Evolutionary conservation across 2,329 filamentous ascomycete genomes (phyloP), one percentile per base, ranked within the genome.

Genomic region (Alternaria rosae): DNA sequence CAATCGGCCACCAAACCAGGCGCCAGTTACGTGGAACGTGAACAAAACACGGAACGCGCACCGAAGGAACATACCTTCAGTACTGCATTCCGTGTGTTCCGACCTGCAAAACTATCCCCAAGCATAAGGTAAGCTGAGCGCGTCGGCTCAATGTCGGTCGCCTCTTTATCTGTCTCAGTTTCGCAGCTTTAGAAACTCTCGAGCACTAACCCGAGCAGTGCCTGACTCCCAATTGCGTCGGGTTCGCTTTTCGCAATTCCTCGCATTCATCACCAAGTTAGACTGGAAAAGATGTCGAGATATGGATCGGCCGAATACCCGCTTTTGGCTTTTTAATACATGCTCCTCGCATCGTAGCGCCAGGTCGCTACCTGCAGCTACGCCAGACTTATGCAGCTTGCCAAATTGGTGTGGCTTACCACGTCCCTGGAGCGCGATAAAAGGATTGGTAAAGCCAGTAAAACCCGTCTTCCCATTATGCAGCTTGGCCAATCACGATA

Each of bases 321-420:
- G 32, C 54, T 48, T 66, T 56, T 53, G 45, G 52, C 25, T 20
- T 54, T 58, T 57, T 54, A 54, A 55, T 53, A 59, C 55, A 64
- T 47, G 58, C 64, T 57, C 47, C 48, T 59, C 51, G 52, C 54
- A 51, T 48, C 54, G 44, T 44, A 25, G 42, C 21, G 28, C 43
- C 52, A 54, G 25, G 54, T 51, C 43, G 44, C 32, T 43, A 54
- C 41, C 43, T 55, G 53, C 51, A 63, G 53, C 56, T 55, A 61
- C 35, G 42, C 23, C 23, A 35, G 28, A 52, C 59, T 62, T 57
- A 68, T 68, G 66, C 61, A 65, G 32, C 52, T 55, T 56, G 59
- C 59, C 61, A 53, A 10, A 59, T 55, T 50, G 51, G 61, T 61
- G 48, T 50, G 32, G 28, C 38, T 47, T 51, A 57, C 38, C 44